Evolutionary conservation across 2,329 filamentous ascomycete species (phyloP), one percentile per base, ranked within the genome.

Genomic region (Beauveria brongniartii): DNA sequence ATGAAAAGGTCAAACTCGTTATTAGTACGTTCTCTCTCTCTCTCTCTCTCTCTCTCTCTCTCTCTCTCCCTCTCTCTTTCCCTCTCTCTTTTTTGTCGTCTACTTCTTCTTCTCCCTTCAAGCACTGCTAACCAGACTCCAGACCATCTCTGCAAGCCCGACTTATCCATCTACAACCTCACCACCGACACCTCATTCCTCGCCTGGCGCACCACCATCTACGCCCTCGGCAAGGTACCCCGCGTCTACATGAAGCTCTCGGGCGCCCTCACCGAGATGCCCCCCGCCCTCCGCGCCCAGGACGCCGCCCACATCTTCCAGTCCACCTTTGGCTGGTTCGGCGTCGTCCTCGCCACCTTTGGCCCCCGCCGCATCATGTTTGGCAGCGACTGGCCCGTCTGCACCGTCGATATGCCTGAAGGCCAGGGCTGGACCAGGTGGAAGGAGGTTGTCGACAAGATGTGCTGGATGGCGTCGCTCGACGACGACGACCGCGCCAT

Each of bases 121-220:
- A n/a, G 16, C 34, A 60, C 58, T 28, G 1, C 57, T 37, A 43
- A 55, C 52, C 52, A 37, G 16, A 14, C 65, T 9, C 28, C 14
- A 92, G 90, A 96, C 73, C 92, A 97, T 74, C 82, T 96, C 66
- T 92, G 91, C 81, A 96, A 96, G 75, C 92, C 92, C 1, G 86
- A 93, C 71, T 78, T 95, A 30, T 80, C 80, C 37, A 79, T 89
- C 67, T 78, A 81, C 75, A 87, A 82, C 71, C 66, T 73, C 64
- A 80, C 77, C 53, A 78, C 73, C 41, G 80, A 85, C 68, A 77
- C 81, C 1, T 77, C 80, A 28, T 92, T 89, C 72, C 73, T 81
- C 61, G 82, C 82, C 60, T 96, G 91, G 90, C 83, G 84, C 60
- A 78, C 80, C 16, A 80, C 85, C 63, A 85, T 96, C 69, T 83